Evolutionary conservation across 129 eudicot species (phyloP).

Genomic region (Escallonia herrerae): DNA sequence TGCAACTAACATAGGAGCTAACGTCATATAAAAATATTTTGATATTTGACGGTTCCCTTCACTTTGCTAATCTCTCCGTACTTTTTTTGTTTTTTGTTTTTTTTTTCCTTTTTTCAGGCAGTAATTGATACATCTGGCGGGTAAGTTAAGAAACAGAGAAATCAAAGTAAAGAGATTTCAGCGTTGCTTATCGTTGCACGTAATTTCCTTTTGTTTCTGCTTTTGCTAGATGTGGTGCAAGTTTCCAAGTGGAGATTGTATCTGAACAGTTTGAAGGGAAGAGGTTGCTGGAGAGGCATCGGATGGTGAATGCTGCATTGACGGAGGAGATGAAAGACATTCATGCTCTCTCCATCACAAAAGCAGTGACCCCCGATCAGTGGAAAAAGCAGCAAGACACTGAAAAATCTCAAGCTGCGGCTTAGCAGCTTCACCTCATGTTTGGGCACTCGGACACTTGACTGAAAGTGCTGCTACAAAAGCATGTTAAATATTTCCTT

Average conservation of each 20-base stretch:
- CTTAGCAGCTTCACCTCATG: slow-evolving; percentile 4
- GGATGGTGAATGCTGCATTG: slow-evolving; percentile 77
- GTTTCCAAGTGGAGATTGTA: slow-evolving; percentile 67
- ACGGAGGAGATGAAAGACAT: slow-evolving; percentile 83
- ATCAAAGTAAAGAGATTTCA: neutral
- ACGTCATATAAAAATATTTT: no score
- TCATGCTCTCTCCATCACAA: slow-evolving; percentile 87
- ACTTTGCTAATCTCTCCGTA: neutral
- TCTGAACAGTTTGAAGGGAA: slow-evolving; percentile 84
- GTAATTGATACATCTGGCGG: slow-evolving; percentile 91
- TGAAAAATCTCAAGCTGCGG: slow-evolving; percentile 44
- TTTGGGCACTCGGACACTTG: no score
- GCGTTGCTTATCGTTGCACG: neutral
- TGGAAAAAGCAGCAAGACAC: slow-evolving; percentile 74
- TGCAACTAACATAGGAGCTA: no score
- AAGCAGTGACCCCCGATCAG: slow-evolving; percentile 78
- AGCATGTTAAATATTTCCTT: no score
- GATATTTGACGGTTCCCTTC: no score
- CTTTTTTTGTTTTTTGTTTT: slow-evolving; percentile 1
- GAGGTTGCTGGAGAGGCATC: slow-evolving; percentile 89
- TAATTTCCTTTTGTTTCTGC: neutral
- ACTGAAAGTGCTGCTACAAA: no score
- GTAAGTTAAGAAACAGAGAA: slow-evolving; percentile 31
- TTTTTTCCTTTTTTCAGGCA: slow-evolving; percentile 51
- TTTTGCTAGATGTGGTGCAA: slow-evolving; percentile 79